Conservation (phyloP, 768 basidiomycete genomes). For the Podaxis sp. region DNA sequence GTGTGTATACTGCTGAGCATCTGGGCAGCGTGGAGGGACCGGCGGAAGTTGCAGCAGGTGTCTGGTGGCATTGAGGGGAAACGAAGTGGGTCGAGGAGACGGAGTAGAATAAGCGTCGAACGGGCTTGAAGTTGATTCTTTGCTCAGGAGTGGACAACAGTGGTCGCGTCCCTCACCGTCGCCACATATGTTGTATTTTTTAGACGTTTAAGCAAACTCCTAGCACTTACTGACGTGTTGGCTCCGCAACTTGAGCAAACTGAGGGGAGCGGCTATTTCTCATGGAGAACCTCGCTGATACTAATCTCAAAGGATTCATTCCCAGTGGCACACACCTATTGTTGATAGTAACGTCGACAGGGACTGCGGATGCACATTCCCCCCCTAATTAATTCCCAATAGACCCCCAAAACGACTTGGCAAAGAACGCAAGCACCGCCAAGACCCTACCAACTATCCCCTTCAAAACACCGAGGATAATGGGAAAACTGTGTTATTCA, state of each 20-base stretch:
- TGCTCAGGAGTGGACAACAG: not conserved
- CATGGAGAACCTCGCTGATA: not conserved
- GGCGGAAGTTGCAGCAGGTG: slow-evolving; percentile 24
- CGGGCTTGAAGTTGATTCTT: not conserved
- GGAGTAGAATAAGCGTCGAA: not conserved
- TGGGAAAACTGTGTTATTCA: not conserved
- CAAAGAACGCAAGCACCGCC: not conserved
- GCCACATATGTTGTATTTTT: not conserved
- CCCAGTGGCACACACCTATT: not conserved
- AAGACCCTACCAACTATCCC: not conserved
- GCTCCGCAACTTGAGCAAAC: no score
- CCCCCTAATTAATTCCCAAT: not conserved
- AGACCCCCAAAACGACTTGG: not conserved
- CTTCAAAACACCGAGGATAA: not conserved
- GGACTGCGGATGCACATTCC: not conserved
- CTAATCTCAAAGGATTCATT: not conserved
- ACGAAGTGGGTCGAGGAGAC: not conserved
- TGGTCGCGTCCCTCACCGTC: not conserved
- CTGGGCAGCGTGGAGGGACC: slow-evolving; percentile 52
- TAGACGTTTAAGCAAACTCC: no score
- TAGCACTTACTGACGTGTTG: no score
- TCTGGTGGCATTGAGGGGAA: not conserved
- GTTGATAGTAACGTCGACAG: not conserved
- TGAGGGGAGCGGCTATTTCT: not conserved
- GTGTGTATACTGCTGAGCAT: slow-evolving; percentile 44